A percentile compares a stretch with the other conserved stretches of the same genome.
Evolutionary conservation across 1,284 basidiomycete species (phyloP).

Genomic region (Apiotrichum brassicae): DNA sequence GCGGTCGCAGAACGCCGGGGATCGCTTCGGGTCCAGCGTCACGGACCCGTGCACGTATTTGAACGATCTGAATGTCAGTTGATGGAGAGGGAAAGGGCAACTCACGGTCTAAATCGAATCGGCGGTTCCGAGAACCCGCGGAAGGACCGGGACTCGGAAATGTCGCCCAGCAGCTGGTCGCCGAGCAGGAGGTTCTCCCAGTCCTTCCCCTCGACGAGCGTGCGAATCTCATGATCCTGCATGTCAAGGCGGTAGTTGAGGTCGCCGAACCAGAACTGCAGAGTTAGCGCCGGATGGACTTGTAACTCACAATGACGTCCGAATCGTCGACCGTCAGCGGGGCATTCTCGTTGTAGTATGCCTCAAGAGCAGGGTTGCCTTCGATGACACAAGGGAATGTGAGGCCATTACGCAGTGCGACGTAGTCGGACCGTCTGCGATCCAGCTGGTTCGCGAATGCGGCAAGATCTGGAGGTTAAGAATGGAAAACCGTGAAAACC

Average conservation of each 20-base stretch:
- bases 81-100: background rate
- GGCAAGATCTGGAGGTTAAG: slow-evolving; percentile 49
- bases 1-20: slow-evolving; percentile 41
- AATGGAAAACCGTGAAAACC: slow-evolving; percentile 39
- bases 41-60: slow-evolving; percentile 40
- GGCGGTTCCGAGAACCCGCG: slow-evolving; percentile 28
- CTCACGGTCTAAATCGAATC: slow-evolving; percentile 36
- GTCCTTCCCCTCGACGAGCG: slow-evolving; percentile 25
- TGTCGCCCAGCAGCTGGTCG: slow-evolving; percentile 36
- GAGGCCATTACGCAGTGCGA: slow-evolving; percentile 21
- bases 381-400: slow-evolving; percentile 23
- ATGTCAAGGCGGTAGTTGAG: slow-evolving; percentile 40
- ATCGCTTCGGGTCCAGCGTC: slow-evolving; percentile 32
- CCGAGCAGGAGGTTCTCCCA: slow-evolving; percentile 32
- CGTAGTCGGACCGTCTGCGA: slow-evolving; percentile 40
- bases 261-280: slow-evolving; percentile 44
- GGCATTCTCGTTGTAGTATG: slow-evolving; percentile 26
- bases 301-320: slow-evolving; percentile 27
- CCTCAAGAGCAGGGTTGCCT: slow-evolving; percentile 29
- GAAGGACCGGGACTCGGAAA: slow-evolving; percentile 32
- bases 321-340: slow-evolving; percentile 26
- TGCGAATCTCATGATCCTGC: slow-evolving; percentile 25
- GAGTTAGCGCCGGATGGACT: background rate
- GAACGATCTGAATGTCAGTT: slow-evolving; percentile 28
- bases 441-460: slow-evolving; percentile 53